Base-by-base conservation (phyloP, 805 yeast genomes). In the Jamesozyma spencerorum region DNA sequence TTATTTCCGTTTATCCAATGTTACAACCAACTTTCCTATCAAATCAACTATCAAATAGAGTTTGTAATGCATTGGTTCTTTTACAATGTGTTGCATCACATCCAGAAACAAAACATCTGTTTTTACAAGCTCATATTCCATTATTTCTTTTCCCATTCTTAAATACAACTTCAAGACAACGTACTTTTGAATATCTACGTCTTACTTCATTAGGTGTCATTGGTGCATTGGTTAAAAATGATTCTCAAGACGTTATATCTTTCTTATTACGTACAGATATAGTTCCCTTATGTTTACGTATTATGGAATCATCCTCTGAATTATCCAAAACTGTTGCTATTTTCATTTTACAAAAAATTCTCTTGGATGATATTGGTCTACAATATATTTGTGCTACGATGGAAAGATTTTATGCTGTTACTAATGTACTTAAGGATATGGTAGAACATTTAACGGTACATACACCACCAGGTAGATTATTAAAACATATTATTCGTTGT, bases 41-140 rank as follows among this genome's bases (percentile, higher is more conserved):
- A 4, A 85, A 94, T 13, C 74, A 85, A n/a, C 80, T 86, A 14
- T 82, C 94, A 4, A 90, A 88, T 60, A 71, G 97, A 41, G 97
- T 90, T 8, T 90, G 97, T 63, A 90, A 92, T 64, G 97, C 97
- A 0, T 68, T 90, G 52, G 97, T 96, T 7, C 72, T 92, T 36
- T 70, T 90, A 48, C 98, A 90, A 63, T 92, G 98, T 64, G 96
- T 90, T 32, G 98, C 98, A 2, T 84, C 95, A 1, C 96, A 92
- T 58, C 79, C 81, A 30, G 95, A 86, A 48, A 92, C 97, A 0
- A 77, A 95, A 57, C 79, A 77, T 24, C 71, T 83, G 41, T 90
- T 90, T 51, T 67, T 90, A 46, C 80, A 77, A 60, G 96, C 97
- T 2, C 95, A 92, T 54, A 78, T 90, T 43, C 96, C 97, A 36